phyloP scores from a whole-genome alignment of 305 asterid species.

The Rubia peregrina region DNA sequence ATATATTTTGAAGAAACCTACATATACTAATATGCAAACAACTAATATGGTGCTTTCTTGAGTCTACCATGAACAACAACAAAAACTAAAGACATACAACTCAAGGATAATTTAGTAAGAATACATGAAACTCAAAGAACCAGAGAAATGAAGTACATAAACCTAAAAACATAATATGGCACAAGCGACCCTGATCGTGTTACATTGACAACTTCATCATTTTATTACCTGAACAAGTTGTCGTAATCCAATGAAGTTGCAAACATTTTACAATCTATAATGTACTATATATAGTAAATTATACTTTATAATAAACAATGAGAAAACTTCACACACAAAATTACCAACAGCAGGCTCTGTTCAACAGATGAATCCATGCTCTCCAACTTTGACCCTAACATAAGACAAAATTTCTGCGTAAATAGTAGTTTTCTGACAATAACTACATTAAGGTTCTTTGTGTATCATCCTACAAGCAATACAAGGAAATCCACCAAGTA shows the following conservation, averaged over 20 bases:
- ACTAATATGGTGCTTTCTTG: not conserved
- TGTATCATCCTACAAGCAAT: slow-evolving; percentile 66
- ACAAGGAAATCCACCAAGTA: slow-evolving; percentile 94
- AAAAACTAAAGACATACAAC: too few species aligned
- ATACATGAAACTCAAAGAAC: not conserved
- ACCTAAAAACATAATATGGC: too few species aligned
- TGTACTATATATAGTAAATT: too few species aligned
- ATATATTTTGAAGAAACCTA: not conserved
- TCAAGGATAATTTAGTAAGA: not conserved
- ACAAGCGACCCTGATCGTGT: too few species aligned
- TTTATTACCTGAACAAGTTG: too few species aligned
- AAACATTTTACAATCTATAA: too few species aligned
- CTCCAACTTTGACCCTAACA: slow-evolving; percentile 88
- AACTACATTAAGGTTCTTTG: slow-evolving; percentile 10
- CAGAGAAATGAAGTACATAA: not conserved
- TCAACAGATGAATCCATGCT: slow-evolving; percentile 91
- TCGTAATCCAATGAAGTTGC: too few species aligned
- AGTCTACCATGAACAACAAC: not conserved
- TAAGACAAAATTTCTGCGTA: slow-evolving; percentile 12
- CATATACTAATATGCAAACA: not conserved
- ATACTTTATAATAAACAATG: too few species aligned
- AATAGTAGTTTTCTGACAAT: not conserved
- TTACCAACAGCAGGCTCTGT: slow-evolving; percentile 2
- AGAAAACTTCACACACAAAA: too few species aligned
- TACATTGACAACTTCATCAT: too few species aligned